Evolutionary conservation across 306 rosid genomes (phyloP).

Genomic region (Cotoneaster glaucophyllus): DNA sequence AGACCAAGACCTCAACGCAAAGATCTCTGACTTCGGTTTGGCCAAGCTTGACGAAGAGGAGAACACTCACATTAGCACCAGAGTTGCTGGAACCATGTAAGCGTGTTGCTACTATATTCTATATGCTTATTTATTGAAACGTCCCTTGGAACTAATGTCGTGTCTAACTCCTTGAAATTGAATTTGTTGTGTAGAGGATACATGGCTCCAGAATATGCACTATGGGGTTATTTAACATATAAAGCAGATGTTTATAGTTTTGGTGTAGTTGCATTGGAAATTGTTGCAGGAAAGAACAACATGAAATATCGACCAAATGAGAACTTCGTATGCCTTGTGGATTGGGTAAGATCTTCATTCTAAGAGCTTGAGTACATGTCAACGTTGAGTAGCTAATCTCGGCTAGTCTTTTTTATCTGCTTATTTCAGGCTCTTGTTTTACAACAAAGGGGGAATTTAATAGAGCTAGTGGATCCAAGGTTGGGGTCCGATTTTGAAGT

Average conservation of each 20-base stretch:
- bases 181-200: conserved; percentile 6
- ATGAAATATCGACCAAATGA: conserved; percentile 8
- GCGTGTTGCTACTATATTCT: neutral
- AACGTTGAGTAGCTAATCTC: too few species aligned
- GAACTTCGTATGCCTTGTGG: conserved; percentile 17
- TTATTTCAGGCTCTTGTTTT: conserved; percentile 12
- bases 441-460: neutral
- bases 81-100: conserved; percentile 54
- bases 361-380: too few species aligned
- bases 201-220: conserved; percentile 22
- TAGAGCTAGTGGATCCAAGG: conserved; percentile 9
- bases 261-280: conserved; percentile 9
- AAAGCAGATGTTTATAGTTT: conserved; percentile 24
- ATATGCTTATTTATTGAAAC: too few species aligned
- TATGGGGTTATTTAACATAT: conserved; percentile 14
- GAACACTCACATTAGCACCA: conserved; percentile 43
- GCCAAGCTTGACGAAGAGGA: conserved; percentile 59
- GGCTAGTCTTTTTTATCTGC: neutral
- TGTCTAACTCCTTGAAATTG: too few species aligned
- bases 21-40: conserved; percentile 65
- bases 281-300: conserved; percentile 17
- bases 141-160: too few species aligned
- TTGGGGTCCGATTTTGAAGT: neutral
- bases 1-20: conserved; percentile 44
- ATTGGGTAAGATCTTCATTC: conserved; percentile 10